These are phyloP conservation scores for Starmerella riodocensis DNA, from an alignment of 805 yeast species.

Conservation along the genomic window DNA sequence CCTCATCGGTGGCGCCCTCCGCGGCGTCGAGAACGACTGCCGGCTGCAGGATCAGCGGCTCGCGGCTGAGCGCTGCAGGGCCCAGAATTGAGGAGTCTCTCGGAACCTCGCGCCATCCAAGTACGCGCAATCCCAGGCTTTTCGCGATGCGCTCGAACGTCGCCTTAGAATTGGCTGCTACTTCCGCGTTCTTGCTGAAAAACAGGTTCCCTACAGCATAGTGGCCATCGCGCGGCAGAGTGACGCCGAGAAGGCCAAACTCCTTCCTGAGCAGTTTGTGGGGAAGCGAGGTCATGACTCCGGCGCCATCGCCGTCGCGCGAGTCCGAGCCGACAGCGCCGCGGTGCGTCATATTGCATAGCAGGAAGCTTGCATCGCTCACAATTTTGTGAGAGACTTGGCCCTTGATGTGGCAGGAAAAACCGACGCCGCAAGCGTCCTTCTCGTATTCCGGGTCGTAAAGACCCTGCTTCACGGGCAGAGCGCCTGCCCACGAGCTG, in stretches of 20 bases:
- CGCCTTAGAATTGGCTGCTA: slow-evolving; percentile 52
- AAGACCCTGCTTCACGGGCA: slow-evolving; percentile 77
- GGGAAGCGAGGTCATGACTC: slow-evolving; percentile 84
- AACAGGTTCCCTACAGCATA: slow-evolving; percentile 93
- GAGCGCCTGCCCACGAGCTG: slow-evolving; percentile 81
- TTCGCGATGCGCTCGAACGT: slow-evolving; percentile 73
- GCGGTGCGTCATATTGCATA: slow-evolving; percentile 97
- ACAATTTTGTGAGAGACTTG: slow-evolving; percentile 77
- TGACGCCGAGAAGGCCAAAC: slow-evolving; percentile 55
- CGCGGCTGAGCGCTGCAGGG: slow-evolving; percentile 86
- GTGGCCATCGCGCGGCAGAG: slow-evolving; percentile 66
- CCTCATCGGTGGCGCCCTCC: slow-evolving; percentile 30
- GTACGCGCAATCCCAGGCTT: slow-evolving; percentile 61
- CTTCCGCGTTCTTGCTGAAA: slow-evolving; percentile 70
- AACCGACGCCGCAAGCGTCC: slow-evolving; percentile 98
- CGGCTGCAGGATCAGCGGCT: slow-evolving; percentile 88
- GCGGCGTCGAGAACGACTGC: slow-evolving; percentile 55
- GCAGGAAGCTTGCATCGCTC: slow-evolving; percentile 68
- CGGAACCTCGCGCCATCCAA: slow-evolving; percentile 93
- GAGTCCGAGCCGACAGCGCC: slow-evolving; percentile 97
- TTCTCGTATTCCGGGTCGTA: slow-evolving; percentile 89
- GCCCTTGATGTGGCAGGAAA: slow-evolving; percentile 89
- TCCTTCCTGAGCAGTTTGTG: slow-evolving; percentile 78
- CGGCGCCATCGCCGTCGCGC: slow-evolving; percentile 98
- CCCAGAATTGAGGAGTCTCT: slow-evolving; percentile 89